Conservation (phyloP, 1,284 basidiomycete species). For the Ganoderma multipileum region DNA sequence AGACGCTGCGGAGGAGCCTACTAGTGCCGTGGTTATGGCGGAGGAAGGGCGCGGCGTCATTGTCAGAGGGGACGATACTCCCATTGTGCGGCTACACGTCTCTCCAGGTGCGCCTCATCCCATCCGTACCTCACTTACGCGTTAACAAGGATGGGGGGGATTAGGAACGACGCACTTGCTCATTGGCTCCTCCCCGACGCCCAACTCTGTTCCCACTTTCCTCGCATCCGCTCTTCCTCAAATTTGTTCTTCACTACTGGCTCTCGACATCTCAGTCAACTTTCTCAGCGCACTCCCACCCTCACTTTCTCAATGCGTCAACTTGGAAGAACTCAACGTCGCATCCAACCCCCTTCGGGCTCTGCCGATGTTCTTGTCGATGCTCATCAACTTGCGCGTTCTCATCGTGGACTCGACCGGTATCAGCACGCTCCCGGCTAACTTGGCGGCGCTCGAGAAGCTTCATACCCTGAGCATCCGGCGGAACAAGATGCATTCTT, state of each 20-base stretch:
- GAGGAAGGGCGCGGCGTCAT: constrained; percentile 85
- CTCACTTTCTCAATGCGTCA: constrained; percentile 76
- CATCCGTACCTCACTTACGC: constrained; percentile 17
- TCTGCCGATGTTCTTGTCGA: constrained; percentile 83
- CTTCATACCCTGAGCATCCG: constrained; percentile 90
- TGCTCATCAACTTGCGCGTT: constrained; percentile 81
- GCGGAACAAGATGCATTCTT: constrained; percentile 86
- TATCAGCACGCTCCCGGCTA: constrained; percentile 75
- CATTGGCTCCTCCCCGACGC: constrained; percentile 77
- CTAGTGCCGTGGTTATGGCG: constrained; percentile 76
- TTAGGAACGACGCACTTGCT: constrained; percentile 90
- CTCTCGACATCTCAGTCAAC: constrained; percentile 90
- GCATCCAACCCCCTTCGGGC: constrained; percentile 89
- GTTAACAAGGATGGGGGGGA: constrained; percentile 11
- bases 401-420: constrained; percentile 91
- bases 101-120: constrained; percentile 62
- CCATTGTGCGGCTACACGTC: constrained; percentile 67
- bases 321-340: constrained; percentile 93
- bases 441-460: constrained; percentile 71
- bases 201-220: constrained; percentile 78
- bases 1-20: constrained; percentile 72
- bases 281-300: constrained; percentile 84
- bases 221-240: constrained; percentile 73
- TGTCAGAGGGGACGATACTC: constrained; percentile 69
- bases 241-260: constrained; percentile 80